Percentiles rank a stretch among this genome's conserved stretches.
These are phyloP conservation scores for Kalanchoe fedtschenkoi DNA, from an alignment of 164 flowering plant genomes.

Conservation along the genomic window DNA sequence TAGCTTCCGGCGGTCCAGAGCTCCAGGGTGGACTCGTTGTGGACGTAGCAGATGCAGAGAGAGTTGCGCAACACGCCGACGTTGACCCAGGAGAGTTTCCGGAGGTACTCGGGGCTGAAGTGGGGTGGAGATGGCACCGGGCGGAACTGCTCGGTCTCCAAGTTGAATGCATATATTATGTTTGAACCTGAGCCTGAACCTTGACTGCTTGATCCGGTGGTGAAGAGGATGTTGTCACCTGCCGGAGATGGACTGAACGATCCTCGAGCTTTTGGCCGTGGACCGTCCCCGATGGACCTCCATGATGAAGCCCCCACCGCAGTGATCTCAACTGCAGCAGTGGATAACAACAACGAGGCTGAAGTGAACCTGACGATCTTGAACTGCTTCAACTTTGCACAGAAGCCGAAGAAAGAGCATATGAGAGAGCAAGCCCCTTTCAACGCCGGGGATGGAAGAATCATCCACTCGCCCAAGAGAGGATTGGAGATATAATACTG, in stretches of 20 bases:
- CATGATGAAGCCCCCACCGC: slow-evolving; percentile 14
- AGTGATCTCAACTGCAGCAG: slow-evolving; percentile 8
- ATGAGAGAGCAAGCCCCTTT: not conserved
- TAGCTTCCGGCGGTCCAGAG: slow-evolving; percentile 15
- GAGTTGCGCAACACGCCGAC: slow-evolving; percentile 10
- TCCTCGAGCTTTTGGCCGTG: slow-evolving; percentile 6
- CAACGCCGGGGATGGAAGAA: slow-evolving; percentile 10
- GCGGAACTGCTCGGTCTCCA: slow-evolving; percentile 12
- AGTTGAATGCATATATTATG: slow-evolving; percentile 13
- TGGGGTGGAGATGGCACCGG: slow-evolving; percentile 12
- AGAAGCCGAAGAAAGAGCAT: slow-evolving; percentile 15
- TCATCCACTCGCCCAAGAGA: slow-evolving; percentile 12
- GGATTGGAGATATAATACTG: slow-evolving; percentile 16
- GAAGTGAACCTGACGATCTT: slow-evolving; percentile 16
- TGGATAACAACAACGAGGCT: not conserved
- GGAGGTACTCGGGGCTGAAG: slow-evolving; percentile 1
- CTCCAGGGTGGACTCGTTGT: slow-evolving; percentile 7
- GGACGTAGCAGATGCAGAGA: slow-evolving; percentile 15
- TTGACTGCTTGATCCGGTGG: not conserved
- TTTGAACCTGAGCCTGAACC: no score
- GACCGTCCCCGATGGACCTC: slow-evolving; percentile 14
- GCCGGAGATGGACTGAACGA: slow-evolving; percentile 12
- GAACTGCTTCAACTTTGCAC: slow-evolving; percentile 15
- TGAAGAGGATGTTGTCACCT: slow-evolving; percentile 15
- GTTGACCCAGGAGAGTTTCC: slow-evolving; percentile 14